Evolutionary conservation across 2,329 filamentous ascomycete genomes (phyloP).

Genomic region (Exophiala viscosa): DNA sequence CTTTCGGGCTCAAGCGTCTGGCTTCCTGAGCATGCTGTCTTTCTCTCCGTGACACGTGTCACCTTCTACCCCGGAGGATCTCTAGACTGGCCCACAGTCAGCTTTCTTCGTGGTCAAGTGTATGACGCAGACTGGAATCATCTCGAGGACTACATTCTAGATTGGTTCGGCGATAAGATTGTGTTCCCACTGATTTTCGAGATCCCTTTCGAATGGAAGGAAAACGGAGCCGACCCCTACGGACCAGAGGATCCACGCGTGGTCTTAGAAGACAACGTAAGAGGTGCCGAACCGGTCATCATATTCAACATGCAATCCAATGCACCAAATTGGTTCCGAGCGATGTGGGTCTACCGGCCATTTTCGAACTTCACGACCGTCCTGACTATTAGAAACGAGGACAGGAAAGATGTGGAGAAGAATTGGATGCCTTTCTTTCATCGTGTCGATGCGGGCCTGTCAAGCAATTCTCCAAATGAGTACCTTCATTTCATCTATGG

Average conservation of each 20-base stretch:
- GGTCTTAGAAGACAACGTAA: constrained; percentile 28
- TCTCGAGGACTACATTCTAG: constrained; percentile 26
- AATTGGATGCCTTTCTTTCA: constrained; percentile 31
- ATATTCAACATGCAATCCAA: constrained; percentile 31
- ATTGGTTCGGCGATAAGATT: constrained; percentile 25
- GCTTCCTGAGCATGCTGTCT: constrained; percentile 24
- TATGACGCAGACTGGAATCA: constrained; percentile 29
- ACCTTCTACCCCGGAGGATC: constrained; percentile 23
- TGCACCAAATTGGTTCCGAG: constrained; percentile 20
- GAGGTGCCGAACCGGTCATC: constrained; percentile 30
- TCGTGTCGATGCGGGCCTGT: too few species aligned
- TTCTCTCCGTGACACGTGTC: constrained; percentile 24
- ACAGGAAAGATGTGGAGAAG: constrained; percentile 23
- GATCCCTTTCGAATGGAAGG: constrained; percentile 24
- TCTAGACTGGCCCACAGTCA: constrained; percentile 27
- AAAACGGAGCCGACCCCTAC: constrained; percentile 21
- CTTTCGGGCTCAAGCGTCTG: constrained; percentile 27
- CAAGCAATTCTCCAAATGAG: too few species aligned
- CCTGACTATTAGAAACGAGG: constrained; percentile 24
- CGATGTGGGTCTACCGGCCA: constrained; percentile 28
- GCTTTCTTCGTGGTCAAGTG: constrained; percentile 29
- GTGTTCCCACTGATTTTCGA: constrained; percentile 28
- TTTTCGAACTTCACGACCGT: constrained; percentile 26
- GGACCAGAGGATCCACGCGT: constrained; percentile 31
- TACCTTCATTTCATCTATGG: too few species aligned